Conservation (phyloP, 768 basidiomycete species). For the Lanmaoa rubissima region DNA sequence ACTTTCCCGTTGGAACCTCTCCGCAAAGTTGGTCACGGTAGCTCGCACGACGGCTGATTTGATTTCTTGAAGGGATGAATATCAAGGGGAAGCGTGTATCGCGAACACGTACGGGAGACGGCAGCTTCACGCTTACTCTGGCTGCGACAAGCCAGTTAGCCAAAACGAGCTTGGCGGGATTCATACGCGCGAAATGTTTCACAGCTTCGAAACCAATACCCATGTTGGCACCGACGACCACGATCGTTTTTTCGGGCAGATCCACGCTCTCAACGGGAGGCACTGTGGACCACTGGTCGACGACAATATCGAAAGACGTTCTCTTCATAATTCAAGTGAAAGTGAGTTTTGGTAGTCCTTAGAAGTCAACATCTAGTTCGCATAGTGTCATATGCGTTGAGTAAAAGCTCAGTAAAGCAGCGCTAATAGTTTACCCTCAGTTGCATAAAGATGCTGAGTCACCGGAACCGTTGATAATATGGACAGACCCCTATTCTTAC, state of each 20-base stretch:
- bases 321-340: slow-evolving; percentile 8
- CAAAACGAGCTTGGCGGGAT: slow-evolving; percentile 25
- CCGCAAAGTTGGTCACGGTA: slow-evolving; percentile 11
- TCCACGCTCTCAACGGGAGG: slow-evolving; percentile 19
- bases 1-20: slow-evolving; percentile 4
- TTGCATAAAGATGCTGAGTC: too few relatives aligned
- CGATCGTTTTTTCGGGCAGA: slow-evolving; percentile 30
- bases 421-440: too few relatives aligned
- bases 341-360: background rate
- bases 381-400: too few relatives aligned
- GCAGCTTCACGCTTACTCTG: slow-evolving; percentile 23
- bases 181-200: slow-evolving; percentile 33
- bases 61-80: slow-evolving; percentile 16
- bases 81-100: background rate
- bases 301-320: background rate
- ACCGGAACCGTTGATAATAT: too few relatives aligned
- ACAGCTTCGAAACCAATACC: slow-evolving; percentile 34
- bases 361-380: background rate
- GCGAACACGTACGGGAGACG: slow-evolving; percentile 15
- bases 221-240: slow-evolving; percentile 33
- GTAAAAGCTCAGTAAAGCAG: too few relatives aligned
- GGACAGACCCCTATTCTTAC: too few relatives aligned
- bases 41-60: slow-evolving; percentile 19
- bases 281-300: slow-evolving; percentile 17
- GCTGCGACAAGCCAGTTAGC: slow-evolving; percentile 25